Evolutionary conservation across 805 yeast genomes (phyloP), one percentile per base, ranked within the genome.

Genomic region (Zygosaccharomyces pseudorouxii): DNA sequence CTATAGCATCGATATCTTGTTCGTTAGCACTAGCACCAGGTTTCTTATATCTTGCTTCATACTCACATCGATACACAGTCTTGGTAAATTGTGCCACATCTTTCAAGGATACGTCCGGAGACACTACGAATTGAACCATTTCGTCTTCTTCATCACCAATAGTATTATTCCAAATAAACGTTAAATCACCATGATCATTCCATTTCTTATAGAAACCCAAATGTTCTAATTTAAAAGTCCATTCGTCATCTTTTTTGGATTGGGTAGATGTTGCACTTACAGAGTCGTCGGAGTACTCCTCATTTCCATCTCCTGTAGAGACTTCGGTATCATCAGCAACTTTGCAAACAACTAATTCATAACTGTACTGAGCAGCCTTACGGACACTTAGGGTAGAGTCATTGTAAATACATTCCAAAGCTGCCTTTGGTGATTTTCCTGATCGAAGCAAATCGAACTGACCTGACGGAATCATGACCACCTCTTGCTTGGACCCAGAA

Each of bases 81-180:
- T 70, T 62, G 69, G 84, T 77, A 63, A 92, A 92, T 38, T 74
- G 72, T 28, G 83, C 80, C 35, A 84, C 78, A 22, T 73, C 78
- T 12, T 70, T 50, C 11, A 59, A 55, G 7, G 79, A 71, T n/a
- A 82, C 78, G 11, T 76, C 75, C 42, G 75, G 76, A 52, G 81
- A 87, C 43, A 88, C 79, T 19, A 85, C 75, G 67, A 87, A 90
- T 66, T 89, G 95, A 65, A 84, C 89, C 53, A 74, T 70, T 60
- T 90, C 97, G 20, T 89, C 97, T 4, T 75, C 73, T 12, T 78
- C 76, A 58, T 90, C 97, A n/a, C 96, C 97, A 38, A 81, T 81
- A 31, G 80, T 62, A 64, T 93, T 96, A 11, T 70, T 74, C 98
- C 98, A 92, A 0, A 84, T 72, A 23, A 92, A 76, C 1, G 82